phyloP scores from a whole-genome alignment of 164 flowering plant species.

The Vitis cinerea region DNA sequence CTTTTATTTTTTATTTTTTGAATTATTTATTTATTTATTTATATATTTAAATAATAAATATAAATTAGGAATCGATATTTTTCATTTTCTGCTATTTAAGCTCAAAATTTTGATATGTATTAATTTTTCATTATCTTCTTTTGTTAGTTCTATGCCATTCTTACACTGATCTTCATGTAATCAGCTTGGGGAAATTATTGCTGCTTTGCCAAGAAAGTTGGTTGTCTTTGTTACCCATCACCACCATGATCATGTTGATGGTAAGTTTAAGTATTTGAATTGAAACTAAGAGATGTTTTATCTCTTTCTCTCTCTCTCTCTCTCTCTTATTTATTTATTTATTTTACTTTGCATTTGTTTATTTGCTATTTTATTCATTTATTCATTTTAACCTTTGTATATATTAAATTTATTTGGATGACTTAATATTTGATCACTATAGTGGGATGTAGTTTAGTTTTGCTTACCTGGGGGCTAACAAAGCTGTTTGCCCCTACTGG shows the following conservation, averaged over 20 bases:
- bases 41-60: too few relatives aligned
- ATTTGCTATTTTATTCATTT: neutral
- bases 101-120: neutral
- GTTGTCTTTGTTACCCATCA: constrained; percentile 95
- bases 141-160: neutral
- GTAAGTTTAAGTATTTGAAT: constrained; percentile 34
- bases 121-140: neutral
- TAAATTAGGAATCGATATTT: neutral
- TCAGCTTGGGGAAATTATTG: constrained; percentile 71
- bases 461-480: too few relatives aligned
- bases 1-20: neutral
- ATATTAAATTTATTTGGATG: neutral
- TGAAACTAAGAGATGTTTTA: neutral
- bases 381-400: neutral
- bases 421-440: neutral
- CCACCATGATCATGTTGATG: constrained; percentile 91
- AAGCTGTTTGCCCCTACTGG: too few relatives aligned
- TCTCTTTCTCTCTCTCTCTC: too few relatives aligned
- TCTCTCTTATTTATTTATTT: too few relatives aligned
- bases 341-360: too few relatives aligned
- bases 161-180: constrained; percentile 14
- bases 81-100: neutral
- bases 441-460: neutral
- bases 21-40: too few relatives aligned
- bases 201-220: constrained; percentile 79